Base-by-base conservation (phyloP, 148 eudicot genomes). In the Suaeda aralocaspica region DNA sequence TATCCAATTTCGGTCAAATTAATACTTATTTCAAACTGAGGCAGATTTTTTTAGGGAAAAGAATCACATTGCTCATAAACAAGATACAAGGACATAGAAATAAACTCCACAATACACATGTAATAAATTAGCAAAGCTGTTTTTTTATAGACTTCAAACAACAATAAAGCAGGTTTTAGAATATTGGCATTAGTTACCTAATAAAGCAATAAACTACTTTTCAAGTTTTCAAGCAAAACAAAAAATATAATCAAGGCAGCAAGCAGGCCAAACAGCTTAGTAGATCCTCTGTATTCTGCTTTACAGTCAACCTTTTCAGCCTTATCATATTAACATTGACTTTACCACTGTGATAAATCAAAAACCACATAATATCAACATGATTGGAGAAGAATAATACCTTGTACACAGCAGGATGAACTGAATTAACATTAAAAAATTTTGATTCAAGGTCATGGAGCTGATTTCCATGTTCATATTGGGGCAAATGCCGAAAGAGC, bases 361-460 rank as follows among this genome's bases (percentile, higher is more conserved):
- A 48, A 52, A n/a, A 9, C 44, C 44, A 70, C 26, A 33, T 41
- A 67, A 21, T 25, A 64, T 41, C 30, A 60, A 44, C 0, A 56
- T 45, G 72, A 19, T 30, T 7, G 44, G 57, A 29, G 69, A 51
- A 25, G n/a, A 7, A 19, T 9, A 66, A 53, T 81, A 93, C 98
- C 96, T 93, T 85, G 82, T 87, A 84, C 56, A 93, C 92, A 71
- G 98, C 85, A 77, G 98, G 89, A 83, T 93, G 98, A 74, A 93
- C 82, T 29, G 75, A 58, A 67, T 81, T 90, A 74, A 82, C 78
- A 68, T 79, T 83, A 72, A 90, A 93, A 80, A 85, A 79, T 70
- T 79, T 87, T 71, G 90, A 79, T 76, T 84, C 92, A 21, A 93
- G 81, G 64, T 88, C 92, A 71, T 79, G 80, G 65, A 90, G 87